phyloP scores from a whole-genome alignment of 495 filamentous ascomycete species.

The Penicillium longicatenatum region DNA sequence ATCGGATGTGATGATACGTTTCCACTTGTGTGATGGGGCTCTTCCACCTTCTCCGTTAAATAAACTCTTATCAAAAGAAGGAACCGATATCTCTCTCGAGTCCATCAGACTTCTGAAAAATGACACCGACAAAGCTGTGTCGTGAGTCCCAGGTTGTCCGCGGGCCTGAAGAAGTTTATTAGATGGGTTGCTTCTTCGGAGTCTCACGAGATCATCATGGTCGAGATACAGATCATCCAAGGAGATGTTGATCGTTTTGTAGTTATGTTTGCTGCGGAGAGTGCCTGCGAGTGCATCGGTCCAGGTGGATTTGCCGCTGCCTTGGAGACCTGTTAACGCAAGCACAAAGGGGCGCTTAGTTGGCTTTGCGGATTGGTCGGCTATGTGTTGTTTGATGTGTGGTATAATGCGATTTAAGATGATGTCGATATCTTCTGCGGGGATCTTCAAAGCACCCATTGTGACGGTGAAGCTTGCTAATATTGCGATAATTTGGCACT shows the following conservation, averaged over 20 bases:
- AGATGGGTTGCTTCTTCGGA: constrained; percentile 7
- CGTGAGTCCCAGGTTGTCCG: constrained; percentile 22
- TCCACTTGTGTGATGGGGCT: constrained; percentile 12
- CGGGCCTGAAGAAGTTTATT: constrained; percentile 20
- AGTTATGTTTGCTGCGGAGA: constrained; percentile 8
- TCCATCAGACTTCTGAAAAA: constrained; percentile 16
- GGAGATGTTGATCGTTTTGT: constrained; percentile 18
- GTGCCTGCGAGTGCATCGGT: constrained; percentile 15
- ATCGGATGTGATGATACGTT: constrained; percentile 4
- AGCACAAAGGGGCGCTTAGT: constrained; percentile 15
- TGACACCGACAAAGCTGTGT: constrained; percentile 11
- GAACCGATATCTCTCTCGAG: constrained; percentile 12
- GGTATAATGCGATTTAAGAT: constrained; percentile 10
- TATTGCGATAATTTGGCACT: too few relatives aligned
- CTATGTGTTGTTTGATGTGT: constrained; percentile 8
- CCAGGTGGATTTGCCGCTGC: constrained; percentile 24
- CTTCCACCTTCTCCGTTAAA: constrained; percentile 23
- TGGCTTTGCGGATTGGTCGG: constrained; percentile 4
- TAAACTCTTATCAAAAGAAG: constrained; percentile 23
- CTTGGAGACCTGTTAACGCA: constrained; percentile 20
- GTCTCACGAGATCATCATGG: constrained; percentile 14
- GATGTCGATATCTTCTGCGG: constrained; percentile 10
- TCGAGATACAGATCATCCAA: constrained; percentile 23
- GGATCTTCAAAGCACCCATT: constrained; percentile 6
- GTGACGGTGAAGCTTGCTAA: not conserved